Percentiles rank a stretch among this genome's conserved stretches.
Conservation (phyloP, 768 basidiomycete species). For the Naganishia onofrii region DNA sequence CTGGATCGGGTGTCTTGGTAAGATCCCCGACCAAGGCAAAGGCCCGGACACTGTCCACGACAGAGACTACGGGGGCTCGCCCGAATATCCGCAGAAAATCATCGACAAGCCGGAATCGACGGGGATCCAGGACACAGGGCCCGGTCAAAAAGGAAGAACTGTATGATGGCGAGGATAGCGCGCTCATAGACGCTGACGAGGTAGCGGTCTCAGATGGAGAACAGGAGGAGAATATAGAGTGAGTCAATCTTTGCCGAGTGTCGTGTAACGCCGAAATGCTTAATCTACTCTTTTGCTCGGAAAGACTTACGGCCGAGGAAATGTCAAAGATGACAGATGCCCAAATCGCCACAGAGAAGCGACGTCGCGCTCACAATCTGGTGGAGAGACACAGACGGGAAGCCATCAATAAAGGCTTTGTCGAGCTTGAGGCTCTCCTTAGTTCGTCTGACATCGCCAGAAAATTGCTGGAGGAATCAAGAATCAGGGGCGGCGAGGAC, state of each 20-base stretch:
- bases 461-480: conserved; percentile 7
- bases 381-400: conserved; percentile 17
- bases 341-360: conserved; percentile 22
- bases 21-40: conserved; percentile 9
- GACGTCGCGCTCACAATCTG: conserved; percentile 15
- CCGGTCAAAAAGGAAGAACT: conserved; percentile 16
- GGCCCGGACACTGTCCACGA: conserved; percentile 1
- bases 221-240: conserved; percentile 19
- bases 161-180: conserved; percentile 1
- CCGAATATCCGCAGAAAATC: conserved; percentile 4
- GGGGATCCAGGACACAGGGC: not conserved
- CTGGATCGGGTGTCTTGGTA: not conserved
- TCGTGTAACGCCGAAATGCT: not conserved
- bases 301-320: conserved; percentile 22
- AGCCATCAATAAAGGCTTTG: conserved; percentile 22
- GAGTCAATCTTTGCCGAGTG: not conserved
- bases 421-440: conserved; percentile 11
- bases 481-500: conserved; percentile 10
- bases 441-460: conserved; percentile 16
- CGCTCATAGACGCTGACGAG: conserved; percentile 13
- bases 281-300: not conserved
- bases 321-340: conserved; percentile 18
- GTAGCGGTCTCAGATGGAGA: conserved; percentile 16
- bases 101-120: conserved; percentile 22
- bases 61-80: not conserved